These are phyloP conservation scores for Boletus tomentosulus DNA, from an alignment of 768 basidiomycete genomes.

Conservation along the genomic window DNA sequence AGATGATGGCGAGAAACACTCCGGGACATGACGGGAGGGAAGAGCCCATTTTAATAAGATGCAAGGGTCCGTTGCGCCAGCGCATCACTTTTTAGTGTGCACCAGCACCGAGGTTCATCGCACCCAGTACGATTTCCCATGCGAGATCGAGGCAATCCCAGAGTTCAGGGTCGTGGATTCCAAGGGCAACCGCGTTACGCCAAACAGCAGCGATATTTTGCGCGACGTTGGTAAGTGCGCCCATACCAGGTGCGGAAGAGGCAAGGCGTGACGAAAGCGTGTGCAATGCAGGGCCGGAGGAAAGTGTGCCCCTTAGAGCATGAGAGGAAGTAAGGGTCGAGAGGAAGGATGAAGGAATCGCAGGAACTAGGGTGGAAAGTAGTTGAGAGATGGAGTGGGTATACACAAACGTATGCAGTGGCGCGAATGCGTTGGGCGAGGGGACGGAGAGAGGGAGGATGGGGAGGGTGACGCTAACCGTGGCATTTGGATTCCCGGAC, in stretches of 20 bases:
- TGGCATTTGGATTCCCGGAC: constrained; percentile 31
- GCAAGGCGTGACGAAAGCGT: constrained; percentile 51
- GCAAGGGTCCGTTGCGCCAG: constrained; percentile 17
- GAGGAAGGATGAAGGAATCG: constrained; percentile 26
- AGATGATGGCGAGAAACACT: constrained; percentile 24
- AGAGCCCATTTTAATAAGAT: constrained; percentile 17
- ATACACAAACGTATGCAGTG: constrained; percentile 64
- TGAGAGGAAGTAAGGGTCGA: constrained; percentile 29
- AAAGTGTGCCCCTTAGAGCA: constrained; percentile 38
- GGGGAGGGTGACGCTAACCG: constrained; percentile 46
- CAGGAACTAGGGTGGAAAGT: constrained; percentile 45
- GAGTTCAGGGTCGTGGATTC: constrained; percentile 57
- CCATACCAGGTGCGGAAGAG: constrained; percentile 40
- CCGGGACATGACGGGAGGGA: constrained; percentile 3
- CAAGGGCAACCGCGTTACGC: constrained; percentile 68
- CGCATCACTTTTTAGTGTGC: constrained; percentile 25
- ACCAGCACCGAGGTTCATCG: constrained; percentile 50
- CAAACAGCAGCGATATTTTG: constrained; percentile 60
- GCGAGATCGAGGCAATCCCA: constrained; percentile 66
- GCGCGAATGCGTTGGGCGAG: constrained; percentile 55
- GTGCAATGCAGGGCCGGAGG: constrained; percentile 50
- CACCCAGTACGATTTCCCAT: constrained; percentile 65
- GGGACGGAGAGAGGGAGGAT: constrained; percentile 62
- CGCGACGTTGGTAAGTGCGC: constrained; percentile 46
- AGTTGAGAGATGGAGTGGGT: constrained; percentile 51